Conservation (phyloP, 1,284 basidiomycete genomes). For the Porphyrellus sp. region DNA sequence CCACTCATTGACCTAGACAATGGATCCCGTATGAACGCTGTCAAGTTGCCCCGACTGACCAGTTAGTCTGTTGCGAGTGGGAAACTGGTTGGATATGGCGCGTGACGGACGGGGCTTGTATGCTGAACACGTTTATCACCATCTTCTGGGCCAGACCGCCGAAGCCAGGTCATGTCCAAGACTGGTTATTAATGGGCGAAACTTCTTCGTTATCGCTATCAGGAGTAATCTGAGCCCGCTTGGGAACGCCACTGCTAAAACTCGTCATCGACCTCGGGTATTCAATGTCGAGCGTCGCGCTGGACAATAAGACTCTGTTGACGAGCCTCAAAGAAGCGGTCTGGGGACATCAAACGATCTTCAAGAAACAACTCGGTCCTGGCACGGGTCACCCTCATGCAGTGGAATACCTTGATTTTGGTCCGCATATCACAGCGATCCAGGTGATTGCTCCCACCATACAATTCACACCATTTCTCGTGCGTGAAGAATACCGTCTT, state of each 20-base stretch:
- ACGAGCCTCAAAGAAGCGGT: background rate
- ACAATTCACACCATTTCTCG: background rate
- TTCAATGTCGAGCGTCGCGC: background rate
- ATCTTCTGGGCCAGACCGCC: too few species aligned
- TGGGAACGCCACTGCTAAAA: background rate
- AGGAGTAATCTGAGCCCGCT: background rate
- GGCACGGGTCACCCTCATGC: background rate
- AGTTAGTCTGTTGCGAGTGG: too few species aligned
- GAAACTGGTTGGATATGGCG: too few species aligned
- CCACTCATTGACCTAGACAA: too few species aligned
- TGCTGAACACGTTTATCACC: too few species aligned
- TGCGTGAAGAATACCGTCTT: conserved; percentile 1
- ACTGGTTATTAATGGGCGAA: background rate
- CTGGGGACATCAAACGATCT: conserved; percentile 2
- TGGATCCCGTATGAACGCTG: too few species aligned
- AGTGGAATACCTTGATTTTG: conserved; percentile 1
- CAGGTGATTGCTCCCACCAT: background rate
- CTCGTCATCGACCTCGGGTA: background rate
- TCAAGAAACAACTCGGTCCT: background rate
- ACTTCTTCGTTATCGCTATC: conserved; percentile 1
- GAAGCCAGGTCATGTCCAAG: too few species aligned
- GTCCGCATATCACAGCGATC: background rate
- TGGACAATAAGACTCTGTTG: background rate
- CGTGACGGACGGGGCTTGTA: too few species aligned
- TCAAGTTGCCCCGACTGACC: too few species aligned